phyloP scores from a whole-genome alignment of 768 basidiomycete species.

The Xerocomellus amylosporus region DNA sequence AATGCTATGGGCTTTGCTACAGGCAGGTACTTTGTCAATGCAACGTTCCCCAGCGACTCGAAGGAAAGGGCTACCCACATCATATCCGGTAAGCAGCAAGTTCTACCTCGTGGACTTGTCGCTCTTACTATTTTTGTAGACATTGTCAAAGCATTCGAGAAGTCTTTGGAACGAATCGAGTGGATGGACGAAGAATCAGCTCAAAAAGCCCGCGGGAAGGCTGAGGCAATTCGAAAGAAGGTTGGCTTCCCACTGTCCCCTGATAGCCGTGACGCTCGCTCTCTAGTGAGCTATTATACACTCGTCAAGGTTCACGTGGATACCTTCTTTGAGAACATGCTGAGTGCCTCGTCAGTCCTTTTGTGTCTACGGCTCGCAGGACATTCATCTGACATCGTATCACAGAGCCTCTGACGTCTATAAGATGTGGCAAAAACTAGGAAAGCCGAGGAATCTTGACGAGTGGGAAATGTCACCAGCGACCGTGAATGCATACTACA shows the following conservation, averaged over 20 bases:
- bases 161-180: slow-evolving; percentile 64
- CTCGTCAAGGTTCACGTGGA: slow-evolving; percentile 60
- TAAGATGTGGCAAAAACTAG: slow-evolving; percentile 75
- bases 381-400: slow-evolving; percentile 10
- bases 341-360: slow-evolving; percentile 52
- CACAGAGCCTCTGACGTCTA: slow-evolving; percentile 55
- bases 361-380: neutral
- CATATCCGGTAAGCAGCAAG: slow-evolving; percentile 58
- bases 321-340: slow-evolving; percentile 83
- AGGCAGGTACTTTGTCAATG: slow-evolving; percentile 85
- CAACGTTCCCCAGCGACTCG: slow-evolving; percentile 76
- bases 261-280: slow-evolving; percentile 66
- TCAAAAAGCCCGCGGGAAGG: slow-evolving; percentile 81
- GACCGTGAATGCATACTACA: slow-evolving; percentile 86
- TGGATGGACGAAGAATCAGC: slow-evolving; percentile 94
- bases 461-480: slow-evolving; percentile 89
- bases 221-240: slow-evolving; percentile 59
- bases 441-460: slow-evolving; percentile 62
- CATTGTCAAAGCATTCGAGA: slow-evolving; percentile 81
- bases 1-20: slow-evolving; percentile 80
- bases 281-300: slow-evolving; percentile 73
- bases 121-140: slow-evolving; percentile 40
- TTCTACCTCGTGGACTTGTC: neutral
- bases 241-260: slow-evolving; percentile 92
- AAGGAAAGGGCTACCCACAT: slow-evolving; percentile 78